Evolutionary conservation across 2,329 filamentous ascomycete species (phyloP).

Genomic region (Pseudovirgaria hyperparasitica): DNA sequence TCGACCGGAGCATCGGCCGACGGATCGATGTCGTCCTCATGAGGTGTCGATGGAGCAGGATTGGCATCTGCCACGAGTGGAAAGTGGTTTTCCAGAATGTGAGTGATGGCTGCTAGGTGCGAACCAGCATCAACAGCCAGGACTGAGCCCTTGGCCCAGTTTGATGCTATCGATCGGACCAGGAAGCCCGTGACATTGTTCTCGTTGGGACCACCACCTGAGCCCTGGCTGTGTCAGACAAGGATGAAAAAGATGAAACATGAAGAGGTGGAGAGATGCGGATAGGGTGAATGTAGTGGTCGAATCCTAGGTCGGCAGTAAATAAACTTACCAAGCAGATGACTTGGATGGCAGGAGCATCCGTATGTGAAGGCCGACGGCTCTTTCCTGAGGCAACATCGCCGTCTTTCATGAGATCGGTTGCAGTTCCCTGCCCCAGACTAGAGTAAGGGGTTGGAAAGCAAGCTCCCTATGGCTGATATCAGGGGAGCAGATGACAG

Average conservation of each 20-base stretch:
- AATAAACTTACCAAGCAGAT: constrained; percentile 34
- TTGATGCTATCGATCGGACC: constrained; percentile 64
- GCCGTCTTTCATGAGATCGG: constrained; percentile 28
- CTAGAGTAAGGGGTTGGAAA: too few relatives aligned
- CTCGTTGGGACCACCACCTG: constrained; percentile 81
- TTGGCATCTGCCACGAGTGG: constrained; percentile 26
- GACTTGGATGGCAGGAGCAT: constrained; percentile 32
- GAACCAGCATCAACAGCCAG: constrained; percentile 91
- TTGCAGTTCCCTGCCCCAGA: too few relatives aligned
- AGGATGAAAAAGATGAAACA: too few relatives aligned
- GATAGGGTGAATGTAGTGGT: constrained; percentile 1
- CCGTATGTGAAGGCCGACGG: constrained; percentile 22
- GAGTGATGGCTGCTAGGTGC: constrained; percentile 73
- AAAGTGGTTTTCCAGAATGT: constrained; percentile 52
- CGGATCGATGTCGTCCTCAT: constrained; percentile 16
- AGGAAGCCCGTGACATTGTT: constrained; percentile 82
- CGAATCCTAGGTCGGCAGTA: too few relatives aligned
- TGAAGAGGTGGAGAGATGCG: neutral
- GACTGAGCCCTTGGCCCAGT: constrained; percentile 72
- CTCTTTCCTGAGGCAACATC: constrained; percentile 21
- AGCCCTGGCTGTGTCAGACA: constrained; percentile 51
- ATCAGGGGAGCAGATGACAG: too few relatives aligned
- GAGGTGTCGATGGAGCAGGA: constrained; percentile 14
- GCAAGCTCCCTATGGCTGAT: too few relatives aligned
- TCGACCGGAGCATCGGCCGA: constrained; percentile 12